phyloP scores from a whole-genome alignment of 164 flowering plant species.

The Sedum album region DNA sequence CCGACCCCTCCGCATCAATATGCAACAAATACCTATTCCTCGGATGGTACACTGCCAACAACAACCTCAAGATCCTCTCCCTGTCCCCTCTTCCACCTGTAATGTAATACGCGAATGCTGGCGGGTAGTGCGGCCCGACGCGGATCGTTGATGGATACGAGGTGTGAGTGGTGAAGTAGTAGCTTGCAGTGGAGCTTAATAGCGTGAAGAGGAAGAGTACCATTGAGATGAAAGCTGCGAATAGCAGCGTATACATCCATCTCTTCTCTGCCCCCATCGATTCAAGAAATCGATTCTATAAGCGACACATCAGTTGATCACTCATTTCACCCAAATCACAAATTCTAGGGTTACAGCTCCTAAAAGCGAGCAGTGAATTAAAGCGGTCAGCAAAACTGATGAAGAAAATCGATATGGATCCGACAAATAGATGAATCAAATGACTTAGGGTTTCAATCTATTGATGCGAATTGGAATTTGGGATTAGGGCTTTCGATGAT shows the following conservation, averaged over 20 bases:
- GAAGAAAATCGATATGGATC: not conserved
- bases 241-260: not conserved
- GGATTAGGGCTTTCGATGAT: not conserved
- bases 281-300: not conserved
- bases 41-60: conserved; percentile 26
- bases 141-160: not conserved
- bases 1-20: conserved; percentile 17
- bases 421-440: not conserved
- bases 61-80: conserved; percentile 16
- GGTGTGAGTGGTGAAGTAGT: not conserved
- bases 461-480: not conserved
- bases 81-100: conserved; percentile 22
- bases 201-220: conserved; percentile 1
- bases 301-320: not conserved
- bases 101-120: conserved; percentile 25
- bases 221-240: not conserved
- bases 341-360: not conserved
- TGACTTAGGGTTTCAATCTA: not conserved
- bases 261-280: conserved; percentile 5
- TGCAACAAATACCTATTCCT: conserved; percentile 26
- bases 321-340: not conserved
- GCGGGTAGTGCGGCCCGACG: conserved; percentile 11
- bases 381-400: not conserved
- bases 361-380: not conserved
- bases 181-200: not conserved